Base-by-base conservation (phyloP, 2,329 filamentous ascomycete species). In the Botrytis sinoallii region DNA sequence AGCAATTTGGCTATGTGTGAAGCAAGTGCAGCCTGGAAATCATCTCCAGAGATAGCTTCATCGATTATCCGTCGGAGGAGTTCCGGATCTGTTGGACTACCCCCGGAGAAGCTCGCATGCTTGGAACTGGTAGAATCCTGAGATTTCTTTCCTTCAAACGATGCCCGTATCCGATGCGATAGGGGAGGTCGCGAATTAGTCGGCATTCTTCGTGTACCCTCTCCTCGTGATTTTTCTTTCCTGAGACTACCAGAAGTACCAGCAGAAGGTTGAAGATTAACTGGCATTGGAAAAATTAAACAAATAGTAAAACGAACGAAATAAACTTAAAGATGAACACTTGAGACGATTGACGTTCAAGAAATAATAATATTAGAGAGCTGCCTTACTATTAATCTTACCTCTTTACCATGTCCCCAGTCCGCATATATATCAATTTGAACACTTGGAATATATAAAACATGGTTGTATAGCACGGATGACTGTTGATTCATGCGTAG, bases 401-500 rank as follows among this genome's bases (percentile, higher is more conserved):
- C 66, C 66, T 42, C 29, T 68, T 67, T 32, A 16, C 48, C 66
- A 57, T 69, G 66, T 59, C 40, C 66, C 66, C 38, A 69, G 66
- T 59, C 12, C 48, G 25, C 48, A 59, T 57, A 69, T 69, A 69
- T 57, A 7, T 25, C 25, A 68, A 42, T 68, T 42, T 42, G 66
- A 4, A 25, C 14, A 42, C n/a, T 66, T 38, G 35, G 20, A 12
- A 57, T 42, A 71, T 81, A 83, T 75, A 44, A 44, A 61, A 70
- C 44, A 71, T 40, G 69, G 69, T 84, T 81, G 71, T 80, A 78
- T 48, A 80, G 76, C 61, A 88, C 87, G 44, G 86, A 83, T 0
- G 82, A 81, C 3, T 82, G 76, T 87, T 84, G 1, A 87, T 88
- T 60, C 90, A 84, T 18, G 85, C 87, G 72, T 88, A 88, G 66